Base-by-base conservation (phyloP, 371 early-diverging fungal species). In the Rhizoclosmatium hyalinum region DNA sequence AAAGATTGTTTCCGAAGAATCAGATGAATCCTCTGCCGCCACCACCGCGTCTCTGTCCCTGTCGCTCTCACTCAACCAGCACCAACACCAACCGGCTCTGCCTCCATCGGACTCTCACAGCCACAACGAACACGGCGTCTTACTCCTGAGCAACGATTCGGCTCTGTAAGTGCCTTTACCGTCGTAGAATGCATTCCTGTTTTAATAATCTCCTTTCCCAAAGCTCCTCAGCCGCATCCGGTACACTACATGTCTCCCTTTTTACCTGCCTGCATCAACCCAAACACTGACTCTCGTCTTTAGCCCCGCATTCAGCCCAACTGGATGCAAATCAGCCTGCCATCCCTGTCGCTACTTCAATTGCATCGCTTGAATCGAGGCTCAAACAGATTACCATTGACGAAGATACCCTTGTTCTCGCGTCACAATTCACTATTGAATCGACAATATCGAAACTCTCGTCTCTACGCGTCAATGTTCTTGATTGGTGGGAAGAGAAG, bases 401-500 rank as follows among this genome's bases (percentile, higher is more conserved):
- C 39, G 92, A 92, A 77, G 75, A 91, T 32, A 91, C 90, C 60
- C 82, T 93, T 47, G 87, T 90, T 21, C 84, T 83, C 65, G 85
- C 88, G 46, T 88, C 91, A 4, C 90, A 91, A 66, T 82, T 87
- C 45, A 76, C 87, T 0, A 87, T 92, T 75, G 85, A 82, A 50
- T 81, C 90, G n/a, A 84, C 87, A 1, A 84, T 93, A 2, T 84
- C 84, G n/a, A 88, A 86, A 65, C 81, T 93, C 43, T 87, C 55
- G 67, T 83, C 82, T 67, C 81, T 92, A 12, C 83, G 87, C 61
- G 85, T 86, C 32, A 90, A 89, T 73, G 78, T 91, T 2, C 83
- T 90, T 65, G 87, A 87, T 68, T 89, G 88, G 71, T 86, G 87
- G 17, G 70, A 63, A 44, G 39, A 42, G 47, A 50, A 39, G 5